These are phyloP conservation scores for Geotrichum europaeum DNA, from an alignment of 1,139 yeast species.

Conservation along the genomic window DNA sequence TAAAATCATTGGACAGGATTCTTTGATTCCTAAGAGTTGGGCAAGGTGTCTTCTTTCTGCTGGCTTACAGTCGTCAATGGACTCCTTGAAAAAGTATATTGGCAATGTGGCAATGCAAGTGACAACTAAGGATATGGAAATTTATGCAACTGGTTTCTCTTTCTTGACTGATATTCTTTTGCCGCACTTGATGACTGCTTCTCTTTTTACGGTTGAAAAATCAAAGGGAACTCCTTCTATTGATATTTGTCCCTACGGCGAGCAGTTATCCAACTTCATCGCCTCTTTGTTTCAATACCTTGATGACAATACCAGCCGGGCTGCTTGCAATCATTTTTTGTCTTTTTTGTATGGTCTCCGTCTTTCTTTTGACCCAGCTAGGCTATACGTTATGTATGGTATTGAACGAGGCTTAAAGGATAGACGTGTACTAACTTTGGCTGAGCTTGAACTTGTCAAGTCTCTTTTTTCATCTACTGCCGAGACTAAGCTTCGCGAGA, in stretches of 20 bases:
- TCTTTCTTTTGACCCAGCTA: conserved; percentile 63
- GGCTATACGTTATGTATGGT: conserved; percentile 58
- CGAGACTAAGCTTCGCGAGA: conserved; percentile 56
- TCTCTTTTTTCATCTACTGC: conserved; percentile 48
- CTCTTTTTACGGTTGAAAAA: conserved; percentile 43
- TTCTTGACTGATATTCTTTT: conserved; percentile 50
- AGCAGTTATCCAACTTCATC: conserved; percentile 45
- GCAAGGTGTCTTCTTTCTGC: conserved; percentile 65
- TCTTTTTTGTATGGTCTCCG: conserved; percentile 44
- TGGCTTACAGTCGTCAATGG: conserved; percentile 74
- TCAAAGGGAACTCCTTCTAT: conserved; percentile 25
- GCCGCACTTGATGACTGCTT: conserved; percentile 61
- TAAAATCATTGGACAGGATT: conserved; percentile 45
- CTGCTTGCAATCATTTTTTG: conserved; percentile 37
- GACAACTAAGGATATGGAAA: conserved; percentile 41
- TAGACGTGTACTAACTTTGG: conserved; percentile 32
- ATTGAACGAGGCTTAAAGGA: conserved; percentile 46
- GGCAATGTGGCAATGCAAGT: conserved; percentile 53
- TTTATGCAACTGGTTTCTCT: conserved; percentile 36
- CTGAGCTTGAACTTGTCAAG: conserved; percentile 34
- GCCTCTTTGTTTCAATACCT: conserved; percentile 40
- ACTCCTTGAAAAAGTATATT: conserved; percentile 65
- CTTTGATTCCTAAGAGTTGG: conserved; percentile 62
- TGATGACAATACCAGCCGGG: conserved; percentile 32
- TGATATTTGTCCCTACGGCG: conserved; percentile 54